Evolutionary conservation across 2,329 filamentous ascomycete species (phyloP), one percentile per base, ranked within the genome.

Genomic region (Colletotrichum destructivum): DNA sequence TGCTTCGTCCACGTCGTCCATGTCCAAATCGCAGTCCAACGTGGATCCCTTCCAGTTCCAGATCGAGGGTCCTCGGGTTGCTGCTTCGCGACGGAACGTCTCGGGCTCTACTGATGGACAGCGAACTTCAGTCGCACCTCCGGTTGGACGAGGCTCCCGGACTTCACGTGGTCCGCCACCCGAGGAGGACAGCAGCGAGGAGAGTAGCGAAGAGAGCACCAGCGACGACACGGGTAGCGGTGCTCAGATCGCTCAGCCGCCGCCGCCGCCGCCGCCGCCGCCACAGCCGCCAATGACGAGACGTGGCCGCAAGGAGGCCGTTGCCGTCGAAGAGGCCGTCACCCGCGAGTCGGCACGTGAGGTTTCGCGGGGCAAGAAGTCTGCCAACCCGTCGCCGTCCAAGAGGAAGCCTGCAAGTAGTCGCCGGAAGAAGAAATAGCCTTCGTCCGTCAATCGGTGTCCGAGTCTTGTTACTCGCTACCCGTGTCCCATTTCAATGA

Each of bases 41-140:
- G 67, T 81, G 16, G 85, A 90, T 70, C 87, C 88, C 5, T 89
- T 90, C 71, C 83, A 84, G 72, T 90, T 86, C 76, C 87, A 89
- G 79, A 86, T 84, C 4, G 81, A 80, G 26, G 85, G 84, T 15
- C 77, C 86, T 46, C 84, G 82, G 42, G 79, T 78, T 64, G 79
- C 81, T 63, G 76, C 80, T 40, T 78, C 80, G 74, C 81, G 82
- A 74, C 81, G 83, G 62, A 80, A 82, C 61, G 76, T 78, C 18
- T 81, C 82, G 18, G 82, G 82, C n/a, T 76, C 81, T 44, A 72
- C 77, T 1, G 81, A 82, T 7, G 55, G 77, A 68, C 76, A 79
- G 42, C 76, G 78, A 51, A 72, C 75, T 35, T 71, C 74, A 47
- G 69, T 73, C 13, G 76, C 76, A 73, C 77, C 79, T 73, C 74